Percentiles rank a stretch among this genome's conserved stretches.
These are phyloP conservation scores for Aristolochia contorta DNA, from an alignment of 164 flowering plant species.

Conservation along the genomic window DNA sequence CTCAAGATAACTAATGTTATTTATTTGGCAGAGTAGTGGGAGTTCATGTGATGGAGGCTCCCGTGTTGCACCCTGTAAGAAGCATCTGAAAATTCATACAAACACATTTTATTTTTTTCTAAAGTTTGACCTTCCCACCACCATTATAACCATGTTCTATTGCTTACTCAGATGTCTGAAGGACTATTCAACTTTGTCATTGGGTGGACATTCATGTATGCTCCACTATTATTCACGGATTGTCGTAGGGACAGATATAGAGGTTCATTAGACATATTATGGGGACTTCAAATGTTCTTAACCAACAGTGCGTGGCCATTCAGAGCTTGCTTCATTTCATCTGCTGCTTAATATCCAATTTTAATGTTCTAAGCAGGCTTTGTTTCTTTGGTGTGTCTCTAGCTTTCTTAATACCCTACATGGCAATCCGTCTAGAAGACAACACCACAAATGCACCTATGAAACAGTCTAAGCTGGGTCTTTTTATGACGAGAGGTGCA, in stretches of 20 bases:
- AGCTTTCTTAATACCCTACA: slow-evolving; percentile 92
- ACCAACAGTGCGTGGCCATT: slow-evolving; percentile 63
- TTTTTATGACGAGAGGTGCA: slow-evolving; percentile 64
- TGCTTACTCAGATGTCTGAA: slow-evolving; percentile 54
- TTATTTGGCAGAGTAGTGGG: slow-evolving; percentile 76
- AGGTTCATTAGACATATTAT: slow-evolving; percentile 69
- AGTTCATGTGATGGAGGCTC: slow-evolving; percentile 63
- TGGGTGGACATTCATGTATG: slow-evolving; percentile 94
- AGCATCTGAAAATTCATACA: background rate
- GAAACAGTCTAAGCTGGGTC: slow-evolving; percentile 45
- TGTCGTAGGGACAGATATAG: slow-evolving; percentile 51
- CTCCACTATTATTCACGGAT: slow-evolving; percentile 86
- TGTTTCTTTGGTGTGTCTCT: slow-evolving; percentile 15
- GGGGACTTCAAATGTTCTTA: slow-evolving; percentile 96
- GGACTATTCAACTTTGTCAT: slow-evolving; percentile 94
- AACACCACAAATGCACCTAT: slow-evolving; percentile 22
- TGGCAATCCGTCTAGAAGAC: slow-evolving; percentile 85
- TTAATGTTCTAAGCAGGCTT: background rate
- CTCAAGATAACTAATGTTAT: background rate
- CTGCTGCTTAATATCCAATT: background rate
- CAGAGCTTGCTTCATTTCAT: background rate
- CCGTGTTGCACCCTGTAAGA: slow-evolving; percentile 85
- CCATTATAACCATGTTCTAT: background rate
- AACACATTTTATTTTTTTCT: no score
- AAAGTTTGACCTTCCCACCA: no score